A percentile compares a stretch with the other conserved stretches of the same genome.
phyloP scores from a whole-genome alignment of 2,329 filamentous ascomycete species.

The Podosphaera leucotricha region DNA sequence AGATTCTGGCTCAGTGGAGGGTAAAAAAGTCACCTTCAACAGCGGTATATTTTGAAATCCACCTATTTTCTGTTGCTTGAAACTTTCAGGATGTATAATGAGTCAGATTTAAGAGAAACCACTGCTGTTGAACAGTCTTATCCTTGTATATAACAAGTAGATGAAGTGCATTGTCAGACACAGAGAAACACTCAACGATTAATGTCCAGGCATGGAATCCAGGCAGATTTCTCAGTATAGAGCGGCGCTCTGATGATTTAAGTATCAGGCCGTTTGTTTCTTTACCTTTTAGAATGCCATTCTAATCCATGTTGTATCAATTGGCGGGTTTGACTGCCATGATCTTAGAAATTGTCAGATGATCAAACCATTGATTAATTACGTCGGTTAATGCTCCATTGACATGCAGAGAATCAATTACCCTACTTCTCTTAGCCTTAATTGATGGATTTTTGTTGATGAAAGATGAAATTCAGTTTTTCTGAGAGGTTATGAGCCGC shows the following conservation, averaged over 20 bases:
- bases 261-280: constrained; percentile 2
- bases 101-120: neutral
- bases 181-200: constrained; percentile 4
- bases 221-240: constrained; percentile 2
- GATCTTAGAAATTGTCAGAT: neutral
- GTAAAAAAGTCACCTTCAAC: neutral
- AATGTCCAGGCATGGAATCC: constrained; percentile 2
- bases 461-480: constrained; percentile 1
- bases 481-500: constrained; percentile 1
- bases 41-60: neutral
- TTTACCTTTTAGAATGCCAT: neutral
- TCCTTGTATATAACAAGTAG: constrained; percentile 4
- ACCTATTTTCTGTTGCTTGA: neutral
- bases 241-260: neutral
- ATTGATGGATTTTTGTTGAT: constrained; percentile 1
- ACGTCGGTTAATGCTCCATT: constrained; percentile 3
- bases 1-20: neutral
- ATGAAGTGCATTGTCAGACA: neutral
- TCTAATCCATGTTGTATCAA: too few species aligned
- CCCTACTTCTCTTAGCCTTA: neutral
- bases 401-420: constrained; percentile 3
- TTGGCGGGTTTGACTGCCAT: neutral
- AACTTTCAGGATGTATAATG: neutral
- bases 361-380: constrained; percentile 1
- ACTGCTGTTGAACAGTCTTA: constrained; percentile 1